Conservation (phyloP, 805 yeast species). For the Nakazawaea molendinolei region DNA sequence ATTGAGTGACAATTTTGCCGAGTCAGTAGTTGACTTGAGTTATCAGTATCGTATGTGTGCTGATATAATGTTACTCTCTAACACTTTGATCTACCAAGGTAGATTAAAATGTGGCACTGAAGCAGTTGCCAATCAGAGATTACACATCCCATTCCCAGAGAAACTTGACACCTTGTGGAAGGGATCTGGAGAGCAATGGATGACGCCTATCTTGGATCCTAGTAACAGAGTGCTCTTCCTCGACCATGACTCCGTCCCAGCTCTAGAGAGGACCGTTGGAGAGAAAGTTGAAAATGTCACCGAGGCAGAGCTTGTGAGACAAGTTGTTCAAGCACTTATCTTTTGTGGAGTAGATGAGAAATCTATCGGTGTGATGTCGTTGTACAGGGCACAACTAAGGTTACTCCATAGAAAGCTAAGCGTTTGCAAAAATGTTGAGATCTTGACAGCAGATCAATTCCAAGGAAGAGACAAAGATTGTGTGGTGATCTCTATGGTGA, state of each 20-base stretch:
- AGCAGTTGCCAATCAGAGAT: constrained; percentile 50
- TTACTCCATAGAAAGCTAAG: constrained; percentile 29
- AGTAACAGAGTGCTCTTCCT: constrained; percentile 64
- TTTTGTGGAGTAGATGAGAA: constrained; percentile 51
- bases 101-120: constrained; percentile 69
- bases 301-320: constrained; percentile 63
- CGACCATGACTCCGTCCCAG: constrained; percentile 68
- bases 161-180: constrained; percentile 16
- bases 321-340: constrained; percentile 52
- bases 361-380: constrained; percentile 81
- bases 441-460: constrained; percentile 89
- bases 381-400: constrained; percentile 75
- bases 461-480: constrained; percentile 96
- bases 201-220: constrained; percentile 47
- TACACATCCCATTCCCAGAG: constrained; percentile 40
- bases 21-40: constrained; percentile 67
- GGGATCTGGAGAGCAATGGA: constrained; percentile 36
- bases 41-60: constrained; percentile 89
- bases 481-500: constrained; percentile 80
- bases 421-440: constrained; percentile 47
- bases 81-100: constrained; percentile 70
- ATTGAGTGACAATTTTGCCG: constrained; percentile 67
- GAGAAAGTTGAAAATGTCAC: constrained; percentile 68
- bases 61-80: constrained; percentile 81
- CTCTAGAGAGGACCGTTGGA: constrained; percentile 45